Evolutionary conservation across 2,329 filamentous ascomycete species (phyloP).

Genomic region (Cryphonectria carpinicola): DNA sequence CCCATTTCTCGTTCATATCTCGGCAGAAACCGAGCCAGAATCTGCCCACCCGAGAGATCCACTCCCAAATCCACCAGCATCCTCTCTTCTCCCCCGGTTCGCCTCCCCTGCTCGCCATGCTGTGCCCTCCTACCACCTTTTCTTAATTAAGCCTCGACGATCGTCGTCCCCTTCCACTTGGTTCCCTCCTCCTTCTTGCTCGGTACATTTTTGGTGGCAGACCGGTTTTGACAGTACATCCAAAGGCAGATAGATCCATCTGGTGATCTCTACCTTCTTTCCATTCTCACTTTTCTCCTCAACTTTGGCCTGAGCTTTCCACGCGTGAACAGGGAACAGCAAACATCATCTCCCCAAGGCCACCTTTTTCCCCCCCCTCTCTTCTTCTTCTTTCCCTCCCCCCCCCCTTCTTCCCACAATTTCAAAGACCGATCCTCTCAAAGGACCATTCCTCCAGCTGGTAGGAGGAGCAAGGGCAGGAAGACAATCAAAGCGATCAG

Average conservation of each 20-base stretch:
- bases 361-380: background rate
- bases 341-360: background rate
- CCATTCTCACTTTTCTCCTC: background rate
- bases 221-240: background rate
- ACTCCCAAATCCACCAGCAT: constrained; percentile 1
- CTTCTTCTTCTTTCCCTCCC: no score
- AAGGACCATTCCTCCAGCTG: background rate
- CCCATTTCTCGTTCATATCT: constrained; percentile 2
- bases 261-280: constrained; percentile 25
- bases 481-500: background rate
- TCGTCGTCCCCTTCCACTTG: constrained; percentile 19
- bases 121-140: background rate
- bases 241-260: constrained; percentile 13
- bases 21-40: constrained; percentile 28
- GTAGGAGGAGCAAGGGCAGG: background rate
- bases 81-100: background rate
- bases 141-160: constrained; percentile 24
- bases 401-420: constrained; percentile 6
- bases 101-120: constrained; percentile 4
- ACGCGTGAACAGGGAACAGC: constrained; percentile 1
- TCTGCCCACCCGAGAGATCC: constrained; percentile 25
- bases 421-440: background rate
- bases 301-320: constrained; percentile 14
- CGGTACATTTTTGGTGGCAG: constrained; percentile 6
- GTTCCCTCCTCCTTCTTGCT: constrained; percentile 11